Base-by-base conservation (phyloP, 1,284 basidiomycete species). In the Ganoderma lingzhi region DNA sequence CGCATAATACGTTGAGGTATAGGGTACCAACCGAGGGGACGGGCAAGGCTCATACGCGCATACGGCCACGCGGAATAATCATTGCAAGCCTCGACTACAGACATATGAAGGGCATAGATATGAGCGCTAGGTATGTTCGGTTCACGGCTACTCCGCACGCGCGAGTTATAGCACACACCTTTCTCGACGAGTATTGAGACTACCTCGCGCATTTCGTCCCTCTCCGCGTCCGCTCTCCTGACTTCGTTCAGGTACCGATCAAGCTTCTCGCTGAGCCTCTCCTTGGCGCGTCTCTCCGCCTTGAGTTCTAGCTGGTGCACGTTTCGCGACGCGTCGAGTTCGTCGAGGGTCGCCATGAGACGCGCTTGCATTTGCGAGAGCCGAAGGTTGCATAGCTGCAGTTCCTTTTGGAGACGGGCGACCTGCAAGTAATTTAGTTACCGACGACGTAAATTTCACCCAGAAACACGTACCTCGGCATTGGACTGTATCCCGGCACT, bases 151-250 rank as follows among this genome's bases (percentile, higher is more conserved):
- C 59, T 60, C 35, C 23, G n/a, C 39, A 3, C 23, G 10, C 15
- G 15, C 45, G 45, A 19, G 60, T 17, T 35, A 53, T 44, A 45
- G 35, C 23, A 72, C 84, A 61, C 74, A 90, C 90, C 87, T 87
- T 88, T 89, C 74, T 87, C 82, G 23, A 89, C 83, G 56, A 91
- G 78, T 69, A 84, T 79, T 56, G 84, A 74, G 0, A 91, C 86
- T 6, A 83, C 87, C 62, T 87, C 87, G 70, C 83, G 81, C 74
- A 88, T 76, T 65, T 88, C 86, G 72, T 89, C 87, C 69, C 80
- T 81, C 74, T 90, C 87, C 3, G 75, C 75, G 76, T 89, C 86
- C 5, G 82, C 77, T 9, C 70, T 76, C 62, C 76, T 81, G 12
- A 83, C 79, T 15, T 79, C 71, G 4, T 75, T 73, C 32, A 75